These are phyloP conservation scores for Chytridium lagenaria DNA, from an alignment of 371 early-diverging fungal genomes.

Conservation along the genomic window DNA sequence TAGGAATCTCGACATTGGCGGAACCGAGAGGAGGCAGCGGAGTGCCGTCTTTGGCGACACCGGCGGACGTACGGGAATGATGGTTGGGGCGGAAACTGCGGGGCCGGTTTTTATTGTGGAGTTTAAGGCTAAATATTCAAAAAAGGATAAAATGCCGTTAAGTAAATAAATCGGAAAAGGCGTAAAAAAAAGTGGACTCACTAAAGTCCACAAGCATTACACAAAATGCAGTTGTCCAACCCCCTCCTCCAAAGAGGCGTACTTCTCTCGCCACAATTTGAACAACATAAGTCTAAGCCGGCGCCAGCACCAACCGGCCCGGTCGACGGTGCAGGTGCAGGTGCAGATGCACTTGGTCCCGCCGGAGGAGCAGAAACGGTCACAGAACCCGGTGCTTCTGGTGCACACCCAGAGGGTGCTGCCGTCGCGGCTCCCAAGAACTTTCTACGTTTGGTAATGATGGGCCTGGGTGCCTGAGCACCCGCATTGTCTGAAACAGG, in stretches of 20 bases:
- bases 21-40: slow-evolving; percentile 63
- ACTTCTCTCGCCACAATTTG: slow-evolving; percentile 60
- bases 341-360: too few relatives aligned
- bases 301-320: not conserved
- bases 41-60: too few relatives aligned
- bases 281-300: slow-evolving; percentile 39
- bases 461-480: too few relatives aligned
- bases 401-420: too few relatives aligned
- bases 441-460: too few relatives aligned
- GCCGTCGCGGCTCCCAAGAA: too few relatives aligned
- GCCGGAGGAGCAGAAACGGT: too few relatives aligned
- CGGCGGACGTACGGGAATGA: too few relatives aligned
- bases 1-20: not conserved
- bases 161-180: too few relatives aligned
- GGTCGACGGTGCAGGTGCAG: too few relatives aligned
- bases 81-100: slow-evolving; percentile 14
- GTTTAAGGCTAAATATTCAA: slow-evolving; percentile 85
- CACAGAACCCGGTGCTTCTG: too few relatives aligned
- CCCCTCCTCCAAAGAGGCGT: slow-evolving; percentile 68
- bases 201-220: slow-evolving; percentile 54
- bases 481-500: too few relatives aligned
- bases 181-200: slow-evolving; percentile 52
- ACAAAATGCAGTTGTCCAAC: slow-evolving; percentile 54
- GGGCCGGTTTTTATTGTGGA: slow-evolving; percentile 78
- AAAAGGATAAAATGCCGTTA: slow-evolving; percentile 89